Base-by-base conservation (phyloP, 768 basidiomycete genomes). In the Antrodiella citrinella region DNA sequence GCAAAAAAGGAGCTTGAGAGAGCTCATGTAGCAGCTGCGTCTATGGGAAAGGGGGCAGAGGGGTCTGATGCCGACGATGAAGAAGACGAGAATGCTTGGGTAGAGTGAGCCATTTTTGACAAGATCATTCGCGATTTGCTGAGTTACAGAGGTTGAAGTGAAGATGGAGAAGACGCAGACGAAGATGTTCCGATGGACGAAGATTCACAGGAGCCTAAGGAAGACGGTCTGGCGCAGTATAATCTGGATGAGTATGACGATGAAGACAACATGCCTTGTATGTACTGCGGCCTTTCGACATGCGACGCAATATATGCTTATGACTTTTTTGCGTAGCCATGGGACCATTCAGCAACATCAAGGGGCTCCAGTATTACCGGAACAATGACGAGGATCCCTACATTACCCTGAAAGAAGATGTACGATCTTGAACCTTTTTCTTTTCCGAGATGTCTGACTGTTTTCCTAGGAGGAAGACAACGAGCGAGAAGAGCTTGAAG, bases 371-470 rank as follows among this genome's bases (percentile, higher is more conserved):
- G 19, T 95, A 89, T 63, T 93, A 97, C 66, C 80, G 82, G 47
- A 82, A 92, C 59, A 92, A 93, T 60, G 78, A 88, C 48, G 91
- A 97, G 26, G 96, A 99, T 67, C 96, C 96, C 0, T 98, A 94
- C 61, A 88, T 99, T 57, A 98, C 95, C 0, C 67, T 98, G 35
- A 94, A 96, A 76, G 90, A 93, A 60, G 93, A 60, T 39, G 79
- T 64, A 15, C 21, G 38, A 11, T 21, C 9, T 4, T 35, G 30
- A 7, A 43, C 19, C 9, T 26, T 40, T 41, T 12, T 20, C 40
- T 35, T 26, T 4, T 18, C 51, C 43, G 56, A 11, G 59, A 51
- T 58, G 30, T 42, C 26, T 49, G 15, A 19, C 41, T 51, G 12
- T 43, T 9, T 4, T 23, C 11, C 13, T 52, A 84, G 80, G 81